Conservation (phyloP, 2,329 filamentous ascomycete genomes). For the Catunica adiposa region DNA sequence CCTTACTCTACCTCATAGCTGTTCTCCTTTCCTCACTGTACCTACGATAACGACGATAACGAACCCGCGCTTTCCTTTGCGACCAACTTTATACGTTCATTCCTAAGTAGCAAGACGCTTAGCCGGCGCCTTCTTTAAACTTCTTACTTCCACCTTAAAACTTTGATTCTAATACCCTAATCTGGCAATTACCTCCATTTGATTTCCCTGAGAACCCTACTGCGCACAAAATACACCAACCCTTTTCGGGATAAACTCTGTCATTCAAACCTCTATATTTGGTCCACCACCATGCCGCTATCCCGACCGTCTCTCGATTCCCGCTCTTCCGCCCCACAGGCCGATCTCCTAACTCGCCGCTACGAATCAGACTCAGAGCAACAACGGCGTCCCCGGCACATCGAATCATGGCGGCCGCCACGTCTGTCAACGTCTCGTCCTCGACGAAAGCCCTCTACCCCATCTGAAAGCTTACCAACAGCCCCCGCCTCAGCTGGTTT, state of each 20-base stretch:
- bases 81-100: no score
- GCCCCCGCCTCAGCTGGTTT: not conserved
- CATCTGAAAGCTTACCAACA: not conserved
- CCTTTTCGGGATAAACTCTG: constrained; percentile 2
- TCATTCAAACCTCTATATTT: not conserved
- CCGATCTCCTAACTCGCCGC: not conserved
- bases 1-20: not conserved
- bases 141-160: no score
- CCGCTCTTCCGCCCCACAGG: not conserved
- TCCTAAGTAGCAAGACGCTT: no score
- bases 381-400: constrained; percentile 5
- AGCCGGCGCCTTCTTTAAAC: no score
- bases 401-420: constrained; percentile 8
- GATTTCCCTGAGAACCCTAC: not conserved
- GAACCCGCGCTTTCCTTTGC: not conserved
- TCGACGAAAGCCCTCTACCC: not conserved
- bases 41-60: not conserved
- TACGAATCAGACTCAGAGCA: constrained; percentile 10
- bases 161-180: not conserved
- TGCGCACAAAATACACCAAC: no score
- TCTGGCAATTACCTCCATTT: not conserved
- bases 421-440: constrained; percentile 1
- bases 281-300: not conserved
- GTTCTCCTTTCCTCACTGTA: not conserved
- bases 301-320: not conserved